Evolutionary conservation across 2,329 filamentous ascomycete species (phyloP), one percentile per base, ranked within the genome.

Genomic region (Arthrobotrys pseudoclavata): DNA sequence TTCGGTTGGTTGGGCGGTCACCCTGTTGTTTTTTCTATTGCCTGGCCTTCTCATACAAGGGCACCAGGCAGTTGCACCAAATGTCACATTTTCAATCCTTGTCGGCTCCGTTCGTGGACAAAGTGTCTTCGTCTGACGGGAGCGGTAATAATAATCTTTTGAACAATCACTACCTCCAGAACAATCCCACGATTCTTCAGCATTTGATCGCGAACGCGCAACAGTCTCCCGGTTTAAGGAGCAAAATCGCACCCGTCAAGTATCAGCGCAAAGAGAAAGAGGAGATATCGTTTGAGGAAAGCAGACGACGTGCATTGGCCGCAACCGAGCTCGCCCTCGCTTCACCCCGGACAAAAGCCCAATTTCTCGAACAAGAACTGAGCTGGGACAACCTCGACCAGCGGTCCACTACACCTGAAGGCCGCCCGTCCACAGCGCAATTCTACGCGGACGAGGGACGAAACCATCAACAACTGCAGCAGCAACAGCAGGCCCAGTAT

Each of bases 21-120:
- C 63, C 63, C 60, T 69, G 24, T 66, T 64, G 50, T 75, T 40
- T 67, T 45, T 20, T 12, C 34, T 45, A 57, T 76, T 64, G 37
- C 48, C 52, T 42, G 60, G 60, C 37, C 50, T 50, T 26, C 50
- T 34, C 45, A 47, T 68, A 72, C 55, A 72, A 62, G 62, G 68
- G 68, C 68, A 31, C 67, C 34, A 70, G 67, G 67, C 48, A 77
- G 66, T 70, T 61, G 67, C 74, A 70, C 67, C 67, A 77, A 47
- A 79, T 79, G 75, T 79, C 75, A 74, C 75, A 79, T 74, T 79
- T 79, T 66, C 75, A 79, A 74, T 74, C 75, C 75, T 67, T 79
- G 75, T 79, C 75, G 64, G 75, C 75, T 60, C 75, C 75, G 47
- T 79, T 79, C 75, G 75, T 79, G 64, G 75, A 79, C 69, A 77